Base-by-base conservation (phyloP, 202 grass and related monocot species). In the Bolboschoenoplectus hybrid region DNA sequence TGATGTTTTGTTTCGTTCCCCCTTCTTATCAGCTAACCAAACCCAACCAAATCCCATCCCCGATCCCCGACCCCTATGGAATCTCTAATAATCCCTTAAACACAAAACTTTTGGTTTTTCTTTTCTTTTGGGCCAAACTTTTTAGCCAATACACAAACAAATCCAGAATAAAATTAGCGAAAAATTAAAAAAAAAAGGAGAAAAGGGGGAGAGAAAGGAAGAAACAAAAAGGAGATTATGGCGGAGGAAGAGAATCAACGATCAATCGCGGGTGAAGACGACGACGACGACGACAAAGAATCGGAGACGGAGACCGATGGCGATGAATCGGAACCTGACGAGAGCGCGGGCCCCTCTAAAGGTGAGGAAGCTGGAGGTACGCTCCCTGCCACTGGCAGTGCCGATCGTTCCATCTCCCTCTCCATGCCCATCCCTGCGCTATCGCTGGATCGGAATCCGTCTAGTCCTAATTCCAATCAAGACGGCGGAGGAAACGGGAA, bases 221-320 rank as follows among this genome's bases (percentile, higher is more conserved):
- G 12, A 81, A 81, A 49, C 13, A 13, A 6, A 41, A 76, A 16
- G 12, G 12, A 40, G 14, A 11, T 83, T 64, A 83, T 83, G 81
- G 81, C 63, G 63, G 81, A 68, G 65, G 81, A 83, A 66, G 81
- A 83, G 50, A 45, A 82, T 46, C 81, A 69, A 19, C 62, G 81
- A 50, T 38, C 44, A 43, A 83, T 83, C 41, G 63, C 63, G 9
- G 81, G 32, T 32, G 56, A 67, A 16, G 81, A 83, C 10, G 62
- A 68, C 62, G 58, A 83, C 40, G 80, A 66, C 2, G 80, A 82
- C 10, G 80, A 64, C 11, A 52, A 83, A 14, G 81, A 83, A 69
- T 83, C 81, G 1, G 81, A 83, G 32, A 83, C 81, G 8, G 81
- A 83, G 65, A 67, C 81, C 6, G 81, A 83, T 1, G 41, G 41